phyloP scores from a whole-genome alignment of 176 grass and related monocot species.

The Melocanna baccifera region DNA sequence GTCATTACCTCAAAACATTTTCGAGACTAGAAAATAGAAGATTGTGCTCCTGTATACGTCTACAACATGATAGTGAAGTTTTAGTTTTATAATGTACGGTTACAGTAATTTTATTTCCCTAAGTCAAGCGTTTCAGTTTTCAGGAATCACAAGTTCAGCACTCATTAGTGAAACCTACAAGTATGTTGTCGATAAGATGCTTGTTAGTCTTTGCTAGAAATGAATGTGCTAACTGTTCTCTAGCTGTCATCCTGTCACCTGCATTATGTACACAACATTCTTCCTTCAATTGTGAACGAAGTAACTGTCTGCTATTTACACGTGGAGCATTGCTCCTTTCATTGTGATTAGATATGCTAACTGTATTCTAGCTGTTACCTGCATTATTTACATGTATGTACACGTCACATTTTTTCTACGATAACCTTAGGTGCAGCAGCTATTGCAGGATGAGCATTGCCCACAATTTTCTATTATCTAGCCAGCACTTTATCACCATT shows the following conservation, averaged over 20 bases:
- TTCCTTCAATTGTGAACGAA: no score
- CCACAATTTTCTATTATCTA: not conserved
- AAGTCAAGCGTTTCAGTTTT: not conserved
- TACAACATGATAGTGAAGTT: not conserved
- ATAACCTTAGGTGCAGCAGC: not conserved
- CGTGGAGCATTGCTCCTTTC: not conserved
- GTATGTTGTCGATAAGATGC: not conserved
- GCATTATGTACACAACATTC: no score
- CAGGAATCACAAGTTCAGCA: not conserved
- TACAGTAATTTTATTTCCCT: no score
- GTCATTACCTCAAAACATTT: not conserved
- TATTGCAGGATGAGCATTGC: not conserved
- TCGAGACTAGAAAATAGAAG: not conserved
- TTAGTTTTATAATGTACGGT: no score
- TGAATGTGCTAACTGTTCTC: no score
- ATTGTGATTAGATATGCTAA: not conserved
- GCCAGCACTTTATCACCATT: conserved; percentile 3
- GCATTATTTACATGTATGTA: not conserved
- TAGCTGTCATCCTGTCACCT: no score
- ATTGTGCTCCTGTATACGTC: not conserved
- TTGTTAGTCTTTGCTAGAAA: no score
- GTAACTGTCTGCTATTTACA: not conserved
- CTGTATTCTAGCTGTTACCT: not conserved
- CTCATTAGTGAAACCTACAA: not conserved
- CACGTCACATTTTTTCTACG: not conserved